A percentile compares a stretch with the other conserved stretches of the same genome.
These are phyloP conservation scores for Fusarium pilosicola DNA, from an alignment of 2,329 filamentous ascomycete species.

Conservation along the genomic window DNA sequence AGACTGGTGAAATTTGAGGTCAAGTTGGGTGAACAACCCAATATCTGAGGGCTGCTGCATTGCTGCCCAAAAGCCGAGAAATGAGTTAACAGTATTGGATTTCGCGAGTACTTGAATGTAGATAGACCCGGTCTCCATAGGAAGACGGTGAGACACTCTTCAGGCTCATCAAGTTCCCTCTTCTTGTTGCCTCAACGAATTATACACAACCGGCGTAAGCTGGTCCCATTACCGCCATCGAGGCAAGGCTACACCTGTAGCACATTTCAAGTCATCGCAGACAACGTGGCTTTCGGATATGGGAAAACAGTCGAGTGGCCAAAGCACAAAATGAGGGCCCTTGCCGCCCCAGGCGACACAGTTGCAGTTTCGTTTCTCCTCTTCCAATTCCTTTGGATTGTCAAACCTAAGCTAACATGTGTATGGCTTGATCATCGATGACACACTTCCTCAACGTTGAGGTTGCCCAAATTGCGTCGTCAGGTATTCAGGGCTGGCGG, in stretches of 20 bases:
- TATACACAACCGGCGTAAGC: not conserved
- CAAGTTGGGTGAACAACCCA: not conserved
- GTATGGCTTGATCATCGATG: constrained; percentile 15
- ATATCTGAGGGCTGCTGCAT: constrained; percentile 11
- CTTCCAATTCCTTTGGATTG: not conserved
- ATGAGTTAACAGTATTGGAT: not conserved
- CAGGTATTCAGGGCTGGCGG: constrained; percentile 22
- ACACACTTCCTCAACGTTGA: not conserved
- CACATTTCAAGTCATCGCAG: constrained; percentile 16
- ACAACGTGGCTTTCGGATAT: constrained; percentile 5
- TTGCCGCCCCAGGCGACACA: constrained; percentile 6
- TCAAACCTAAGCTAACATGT: constrained; percentile 21
- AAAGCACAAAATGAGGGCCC: constrained; percentile 6
- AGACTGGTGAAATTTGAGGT: not conserved
- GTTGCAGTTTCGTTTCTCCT: constrained; percentile 19
- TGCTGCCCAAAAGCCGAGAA: constrained; percentile 28
- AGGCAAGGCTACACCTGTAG: constrained; percentile 16
- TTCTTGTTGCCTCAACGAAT: not conserved
- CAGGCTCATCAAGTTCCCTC: not conserved
- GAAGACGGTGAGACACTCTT: not conserved
- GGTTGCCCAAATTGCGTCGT: not conserved
- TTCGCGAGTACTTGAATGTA: constrained; percentile 11
- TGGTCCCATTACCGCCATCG: not conserved
- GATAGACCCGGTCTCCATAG: not conserved
- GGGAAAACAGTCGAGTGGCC: not conserved